Base-by-base conservation (phyloP, 1,284 basidiomycete genomes). In the Cystobasidium slooffiae region DNA sequence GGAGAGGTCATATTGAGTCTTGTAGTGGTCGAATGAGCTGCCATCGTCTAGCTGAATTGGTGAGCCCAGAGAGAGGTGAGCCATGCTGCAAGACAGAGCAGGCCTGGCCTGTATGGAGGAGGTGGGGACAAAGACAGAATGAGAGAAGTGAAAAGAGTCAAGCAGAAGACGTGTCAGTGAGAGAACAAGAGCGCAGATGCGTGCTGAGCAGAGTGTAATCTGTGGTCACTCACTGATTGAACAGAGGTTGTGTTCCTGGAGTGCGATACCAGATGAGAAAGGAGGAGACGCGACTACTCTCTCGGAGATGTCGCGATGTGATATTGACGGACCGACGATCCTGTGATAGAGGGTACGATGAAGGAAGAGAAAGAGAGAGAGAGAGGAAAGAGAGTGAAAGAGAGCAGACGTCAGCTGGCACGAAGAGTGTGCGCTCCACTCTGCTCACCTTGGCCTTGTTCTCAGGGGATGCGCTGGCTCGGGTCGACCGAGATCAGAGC, bases 381-480 rank as follows among this genome's bases (percentile, higher is more conserved):
- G 10, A 37, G 20, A 22, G 10, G 12, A 14, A 12, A 9, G 31
- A 37, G 39, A 37, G n/a, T n/a, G n/a, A n/a, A n/a, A n/a, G 20
- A 37, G 22, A 56, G 20, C 14, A 22, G 39, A 37, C 53, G 53
- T 56, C 53, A 56, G 53, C 53, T 31, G 53, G 53, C 53, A 56
- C 39, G 53, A 10, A 24, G 18, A 53, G 18, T 3, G 52, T 53
- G 16, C 9, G 3, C 20, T 53, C 52, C 18, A 10, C 52, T 20
- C 52, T 53, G 51, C n/a, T 18, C 10, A 18, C 9, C 6, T 18
- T 37, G 6, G 24, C 24, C 53, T 12, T 31, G 6, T 12, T 22
- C 53, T 37, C 53, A 2, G 31, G 31, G 5, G 31, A 31, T 31
- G 31, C 31, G 31, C 31, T 31, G 31, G 31, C 53, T 56, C 9